These are phyloP conservation scores for Malania oleifera DNA, from an alignment of 164 flowering plant genomes.

Conservation along the genomic window DNA sequence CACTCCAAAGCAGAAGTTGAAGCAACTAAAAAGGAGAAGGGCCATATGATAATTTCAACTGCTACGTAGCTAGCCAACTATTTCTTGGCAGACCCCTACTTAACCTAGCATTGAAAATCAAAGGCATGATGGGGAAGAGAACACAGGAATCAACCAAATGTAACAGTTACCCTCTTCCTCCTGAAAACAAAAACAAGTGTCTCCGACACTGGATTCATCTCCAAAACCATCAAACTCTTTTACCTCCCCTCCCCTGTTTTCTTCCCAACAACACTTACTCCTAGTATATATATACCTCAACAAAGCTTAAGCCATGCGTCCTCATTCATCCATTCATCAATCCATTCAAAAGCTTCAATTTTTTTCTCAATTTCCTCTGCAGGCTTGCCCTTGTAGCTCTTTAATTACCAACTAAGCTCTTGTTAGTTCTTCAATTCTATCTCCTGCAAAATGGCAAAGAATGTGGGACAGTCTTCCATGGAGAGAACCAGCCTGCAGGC, in stretches of 20 bases:
- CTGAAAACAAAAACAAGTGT: conserved; percentile 13
- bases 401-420: neutral
- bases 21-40: too few species aligned
- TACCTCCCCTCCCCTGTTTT: neutral
- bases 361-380: neutral
- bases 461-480: conserved; percentile 37
- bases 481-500: conserved; percentile 36
- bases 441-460: conserved; percentile 28
- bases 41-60: too few species aligned
- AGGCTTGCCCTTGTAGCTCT: neutral
- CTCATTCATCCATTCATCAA: conserved; percentile 14
- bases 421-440: neutral
- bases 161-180: neutral
- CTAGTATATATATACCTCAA: conserved; percentile 15
- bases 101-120: too few species aligned
- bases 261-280: neutral
- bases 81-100: too few species aligned
- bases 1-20: too few species aligned
- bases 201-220: conserved; percentile 14
- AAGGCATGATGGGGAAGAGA: neutral
- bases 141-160: neutral
- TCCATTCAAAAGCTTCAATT: neutral
- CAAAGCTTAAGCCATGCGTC: neutral
- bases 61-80: too few species aligned
- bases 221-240: conserved; percentile 31